phyloP scores from a whole-genome alignment of 75 land plant genomes.

The Cryptomeria japonica region DNA sequence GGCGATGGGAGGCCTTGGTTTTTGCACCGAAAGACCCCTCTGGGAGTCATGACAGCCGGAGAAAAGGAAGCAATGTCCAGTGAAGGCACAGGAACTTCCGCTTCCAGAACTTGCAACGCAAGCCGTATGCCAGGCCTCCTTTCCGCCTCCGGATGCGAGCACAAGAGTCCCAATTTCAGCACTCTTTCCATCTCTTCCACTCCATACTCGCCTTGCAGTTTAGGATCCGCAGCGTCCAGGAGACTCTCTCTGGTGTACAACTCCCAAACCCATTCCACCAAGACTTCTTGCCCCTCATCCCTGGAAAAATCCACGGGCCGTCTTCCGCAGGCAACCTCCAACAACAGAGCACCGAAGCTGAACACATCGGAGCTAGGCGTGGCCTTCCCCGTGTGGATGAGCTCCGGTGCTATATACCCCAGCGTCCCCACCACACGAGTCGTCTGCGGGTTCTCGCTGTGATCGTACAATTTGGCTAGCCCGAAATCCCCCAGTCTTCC shows the following conservation, averaged over 20 bases:
- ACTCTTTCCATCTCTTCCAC: slow-evolving; percentile 9
- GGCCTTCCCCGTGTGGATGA: slow-evolving; percentile 29
- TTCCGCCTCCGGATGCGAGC: slow-evolving; percentile 10
- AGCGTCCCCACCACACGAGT: slow-evolving; percentile 33
- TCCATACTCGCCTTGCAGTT: not conserved
- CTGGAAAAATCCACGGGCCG: slow-evolving; percentile 10
- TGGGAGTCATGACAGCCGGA: not conserved
- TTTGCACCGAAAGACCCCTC: not conserved
- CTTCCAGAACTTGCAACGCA: slow-evolving; percentile 6
- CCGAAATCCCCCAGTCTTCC: slow-evolving; percentile 39
- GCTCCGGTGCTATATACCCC: slow-evolving; percentile 46
- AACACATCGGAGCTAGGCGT: slow-evolving; percentile 34
- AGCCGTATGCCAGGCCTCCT: slow-evolving; percentile 8
- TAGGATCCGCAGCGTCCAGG: slow-evolving; percentile 15
- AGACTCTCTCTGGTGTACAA: slow-evolving; percentile 21
- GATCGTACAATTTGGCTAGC: slow-evolving; percentile 28
- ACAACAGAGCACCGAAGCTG: slow-evolving; percentile 16
- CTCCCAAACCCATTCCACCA: slow-evolving; percentile 37
- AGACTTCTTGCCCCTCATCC: slow-evolving; percentile 10
- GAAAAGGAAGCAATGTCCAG: slow-evolving; percentile 8
- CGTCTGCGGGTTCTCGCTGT: slow-evolving; percentile 18
- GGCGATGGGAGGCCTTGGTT: not conserved
- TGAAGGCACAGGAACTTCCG: slow-evolving; percentile 24
- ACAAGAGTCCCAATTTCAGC: slow-evolving; percentile 14
- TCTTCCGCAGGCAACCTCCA: slow-evolving; percentile 31